A percentile compares a stretch with the other conserved stretches of the same genome.
Evolutionary conservation across 2,329 filamentous ascomycete species (phyloP).

Genomic region (Aspergillus ochraceoroseus): DNA sequence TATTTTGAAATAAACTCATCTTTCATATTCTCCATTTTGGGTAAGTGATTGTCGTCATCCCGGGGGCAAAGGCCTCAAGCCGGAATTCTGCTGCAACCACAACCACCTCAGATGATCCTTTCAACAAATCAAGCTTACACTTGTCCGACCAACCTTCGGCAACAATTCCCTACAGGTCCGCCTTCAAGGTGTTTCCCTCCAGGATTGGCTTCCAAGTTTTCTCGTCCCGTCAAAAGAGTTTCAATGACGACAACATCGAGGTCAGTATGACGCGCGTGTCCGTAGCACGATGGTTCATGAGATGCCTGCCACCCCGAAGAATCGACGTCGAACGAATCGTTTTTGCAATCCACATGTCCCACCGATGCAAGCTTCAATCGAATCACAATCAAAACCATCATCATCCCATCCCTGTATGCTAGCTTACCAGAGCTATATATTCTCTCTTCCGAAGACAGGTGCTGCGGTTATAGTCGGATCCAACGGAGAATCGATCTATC

Average conservation of each 20-base stretch:
- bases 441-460: neutral
- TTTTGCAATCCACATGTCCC: neutral
- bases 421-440: constrained; percentile 7
- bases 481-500: neutral
- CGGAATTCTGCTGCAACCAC: too few species aligned
- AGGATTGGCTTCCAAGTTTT: constrained; percentile 10
- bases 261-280: constrained; percentile 28
- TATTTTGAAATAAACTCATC: constrained; percentile 3
- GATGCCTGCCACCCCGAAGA: constrained; percentile 1
- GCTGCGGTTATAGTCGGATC: neutral
- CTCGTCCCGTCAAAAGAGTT: too few species aligned
- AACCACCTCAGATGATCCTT: neutral
- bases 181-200: too few species aligned
- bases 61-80: too few species aligned
- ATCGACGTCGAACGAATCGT: constrained; percentile 5
- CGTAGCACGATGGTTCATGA: constrained; percentile 13
- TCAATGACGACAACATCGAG: constrained; percentile 25
- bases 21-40: neutral
- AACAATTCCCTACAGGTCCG: neutral
- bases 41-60: too few species aligned
- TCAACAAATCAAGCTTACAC: constrained; percentile 2
- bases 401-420: neutral
- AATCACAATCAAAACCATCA: constrained; percentile 7
- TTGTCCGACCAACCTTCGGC: constrained; percentile 4
- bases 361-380: constrained; percentile 1